Evolutionary conservation across 345 rosid genomes (phyloP), one percentile per base, ranked within the genome.

Genomic region (Syzygium aromaticum): DNA sequence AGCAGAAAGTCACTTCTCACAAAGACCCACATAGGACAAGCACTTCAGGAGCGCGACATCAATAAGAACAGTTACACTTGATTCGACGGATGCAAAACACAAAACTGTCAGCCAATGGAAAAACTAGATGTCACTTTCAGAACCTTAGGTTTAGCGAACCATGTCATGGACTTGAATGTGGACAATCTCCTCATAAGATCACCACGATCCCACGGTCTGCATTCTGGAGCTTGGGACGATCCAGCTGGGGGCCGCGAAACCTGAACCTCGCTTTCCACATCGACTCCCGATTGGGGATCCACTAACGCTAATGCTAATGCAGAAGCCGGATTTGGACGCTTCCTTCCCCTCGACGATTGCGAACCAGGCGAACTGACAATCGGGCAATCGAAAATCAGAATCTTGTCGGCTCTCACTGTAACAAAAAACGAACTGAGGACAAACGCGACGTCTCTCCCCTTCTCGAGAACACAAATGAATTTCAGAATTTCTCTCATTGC

Each of bases 91-190:
- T 40, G 54, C 63, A 30, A 86, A 77, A 33, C 51, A 84, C 28
- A 38, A 57, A 52, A 10, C 8, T 8, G 33, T n/a, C 17, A 8
- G 54, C 23, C 43, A 51, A 8, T 25, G 28, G 19, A 14, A 51
- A 46, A 43, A n/a, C 56, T 11, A 8, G 54, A 8, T 27, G 51
- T 49, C 15, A 15, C 54, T 51, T 51, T 59, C 84, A 33, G 53
- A 49, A 96, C 99, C 98, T 95, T 92, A 80, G 98, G 99, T 87
- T 95, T 96, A 51, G 98, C 98, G 77, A 98, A 95, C 98, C 99
- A 98, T 28, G 97, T 95, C 99, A 98, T 98, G 85, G 99, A 96
- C 93, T 96, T 98, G 88, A 94, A 98, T 49, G 98, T 94, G 57
- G 98, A 93, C 22, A 94, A 87, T 89, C 99, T 94, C 92, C 93